A percentile compares a stretch with the other conserved stretches of the same genome.
Conservation (phyloP, 2,329 filamentous ascomycete species). For the Ceratocystis alfenasii region DNA sequence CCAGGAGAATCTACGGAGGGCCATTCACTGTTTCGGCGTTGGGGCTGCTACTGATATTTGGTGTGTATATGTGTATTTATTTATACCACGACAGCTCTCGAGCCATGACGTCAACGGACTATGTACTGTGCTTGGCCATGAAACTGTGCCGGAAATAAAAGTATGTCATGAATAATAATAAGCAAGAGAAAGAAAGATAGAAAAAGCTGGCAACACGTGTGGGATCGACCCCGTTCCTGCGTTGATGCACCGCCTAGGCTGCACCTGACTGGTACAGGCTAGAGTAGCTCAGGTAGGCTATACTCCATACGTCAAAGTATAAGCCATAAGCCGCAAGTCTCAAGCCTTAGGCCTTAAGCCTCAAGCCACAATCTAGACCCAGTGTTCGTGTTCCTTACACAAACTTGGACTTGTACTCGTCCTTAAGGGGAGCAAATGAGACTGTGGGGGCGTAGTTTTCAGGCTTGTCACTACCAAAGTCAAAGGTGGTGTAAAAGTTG, state of each 20-base stretch:
- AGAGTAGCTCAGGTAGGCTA: too few species aligned
- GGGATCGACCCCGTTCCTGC: too few species aligned
- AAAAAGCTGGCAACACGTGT: too few species aligned
- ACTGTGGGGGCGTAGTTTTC: constrained; percentile 21
- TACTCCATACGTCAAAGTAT: not conserved
- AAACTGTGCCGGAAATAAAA: not conserved
- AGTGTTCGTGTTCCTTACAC: not conserved
- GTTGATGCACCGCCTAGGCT: too few species aligned
- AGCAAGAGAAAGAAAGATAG: not conserved
- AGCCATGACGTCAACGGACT: not conserved
- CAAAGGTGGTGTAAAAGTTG: constrained; percentile 30
- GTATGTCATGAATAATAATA: not conserved
- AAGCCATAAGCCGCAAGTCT: not conserved
- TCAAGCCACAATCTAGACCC: not conserved
- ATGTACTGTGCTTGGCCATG: not conserved
- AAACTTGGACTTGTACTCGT: constrained; percentile 17
- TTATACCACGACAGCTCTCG: not conserved
- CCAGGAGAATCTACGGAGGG: too few species aligned
- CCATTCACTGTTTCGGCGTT: too few species aligned
- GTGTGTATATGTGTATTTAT: not conserved
- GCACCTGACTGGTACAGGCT: too few species aligned
- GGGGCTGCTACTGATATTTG: not conserved
- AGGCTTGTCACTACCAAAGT: constrained; percentile 26
- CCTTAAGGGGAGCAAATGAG: constrained; percentile 26
- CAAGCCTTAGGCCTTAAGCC: not conserved